Base-by-base conservation (phyloP, 139 green algal species). In the Chlamydomonas incerta region DNA sequence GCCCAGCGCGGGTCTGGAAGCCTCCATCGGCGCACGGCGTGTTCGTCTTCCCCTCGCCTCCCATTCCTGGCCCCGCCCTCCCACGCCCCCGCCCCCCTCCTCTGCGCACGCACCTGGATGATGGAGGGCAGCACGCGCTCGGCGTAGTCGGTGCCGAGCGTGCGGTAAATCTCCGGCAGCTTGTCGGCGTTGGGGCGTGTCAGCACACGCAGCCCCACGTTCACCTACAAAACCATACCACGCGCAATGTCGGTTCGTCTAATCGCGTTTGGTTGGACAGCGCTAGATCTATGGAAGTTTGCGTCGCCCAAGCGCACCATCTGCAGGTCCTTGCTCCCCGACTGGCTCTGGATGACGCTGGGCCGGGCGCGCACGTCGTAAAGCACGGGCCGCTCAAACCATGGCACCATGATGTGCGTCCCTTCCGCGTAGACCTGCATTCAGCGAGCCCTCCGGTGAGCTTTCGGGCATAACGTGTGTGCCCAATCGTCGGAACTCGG, bases 381-480 rank as follows among this genome's bases (percentile, higher is more conserved):
- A 34, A 99, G 97, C 87, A 99, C 95, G 34, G 98, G 97, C 13
- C 97, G 93, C 74, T 99, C 97, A 66, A 99, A 96, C 97, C 98
- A 99, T 13, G 98, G 98, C 21, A 99, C 88, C 93, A 99, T 98
- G 69, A 99, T 72, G 90, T 99, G 98, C 29, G 97, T 99, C 15
- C 98, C 98, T 88, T 99, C 98, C 46, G 86, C 58, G 65, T 99
- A 99, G 33, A 99, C 95, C 96, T 98, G 91, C n/a, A 24, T 6
- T 33, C 13, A 18, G 55, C 18, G 23, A n/a, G 2, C 2, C 17
- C 60, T 2, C 2, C 60, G 18, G 24, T 67, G 26, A 33, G 60
- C 24, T 33, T 14, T 17, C 62, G 26, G 34, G 62, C 26, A 68
- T 20, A 62, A 62, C 55, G 55, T 62, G 55, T 24, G 55, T 62